phyloP scores from a whole-genome alignment of 148 eudicot species.

The Chenopodium quinoa region DNA sequence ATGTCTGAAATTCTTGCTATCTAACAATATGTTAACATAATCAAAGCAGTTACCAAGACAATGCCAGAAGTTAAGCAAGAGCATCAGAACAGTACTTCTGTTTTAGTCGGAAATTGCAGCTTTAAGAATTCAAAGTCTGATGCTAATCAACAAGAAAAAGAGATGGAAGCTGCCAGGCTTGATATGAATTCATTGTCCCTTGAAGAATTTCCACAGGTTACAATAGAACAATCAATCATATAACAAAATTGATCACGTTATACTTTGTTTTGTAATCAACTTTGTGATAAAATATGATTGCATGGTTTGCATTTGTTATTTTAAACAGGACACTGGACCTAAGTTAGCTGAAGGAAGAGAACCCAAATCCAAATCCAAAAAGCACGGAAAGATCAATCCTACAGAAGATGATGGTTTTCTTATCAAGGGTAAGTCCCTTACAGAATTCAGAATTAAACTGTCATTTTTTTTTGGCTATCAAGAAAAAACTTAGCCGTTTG shows the following conservation, averaged over 20 bases:
- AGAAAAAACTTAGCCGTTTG: not conserved
- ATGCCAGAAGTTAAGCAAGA: slow-evolving; percentile 7
- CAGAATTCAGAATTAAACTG: not conserved
- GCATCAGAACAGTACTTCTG: slow-evolving; percentile 22
- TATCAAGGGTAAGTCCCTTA: not conserved
- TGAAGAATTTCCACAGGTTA: slow-evolving; percentile 13
- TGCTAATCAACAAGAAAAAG: slow-evolving; percentile 27
- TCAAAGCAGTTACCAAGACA: not conserved
- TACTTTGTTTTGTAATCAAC: too few relatives aligned
- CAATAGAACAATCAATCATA: not conserved
- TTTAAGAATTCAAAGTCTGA: slow-evolving; percentile 27
- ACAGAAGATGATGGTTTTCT: too few relatives aligned
- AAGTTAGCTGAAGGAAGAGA: too few relatives aligned
- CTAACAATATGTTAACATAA: not conserved
- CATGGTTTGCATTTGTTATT: too few relatives aligned
- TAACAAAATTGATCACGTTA: not conserved
- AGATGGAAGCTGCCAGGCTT: slow-evolving; percentile 21
- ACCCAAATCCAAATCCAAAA: too few relatives aligned
- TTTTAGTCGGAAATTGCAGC: slow-evolving; percentile 13
- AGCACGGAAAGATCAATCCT: too few relatives aligned
- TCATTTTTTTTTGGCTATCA: not conserved
- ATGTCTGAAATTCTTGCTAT: not conserved
- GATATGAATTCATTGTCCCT: slow-evolving; percentile 9
- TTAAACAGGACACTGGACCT: too few relatives aligned
- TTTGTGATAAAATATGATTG: not conserved